Conservation (phyloP, 192 early-diverging fungal species). For the Nowakowskiella sp. region DNA sequence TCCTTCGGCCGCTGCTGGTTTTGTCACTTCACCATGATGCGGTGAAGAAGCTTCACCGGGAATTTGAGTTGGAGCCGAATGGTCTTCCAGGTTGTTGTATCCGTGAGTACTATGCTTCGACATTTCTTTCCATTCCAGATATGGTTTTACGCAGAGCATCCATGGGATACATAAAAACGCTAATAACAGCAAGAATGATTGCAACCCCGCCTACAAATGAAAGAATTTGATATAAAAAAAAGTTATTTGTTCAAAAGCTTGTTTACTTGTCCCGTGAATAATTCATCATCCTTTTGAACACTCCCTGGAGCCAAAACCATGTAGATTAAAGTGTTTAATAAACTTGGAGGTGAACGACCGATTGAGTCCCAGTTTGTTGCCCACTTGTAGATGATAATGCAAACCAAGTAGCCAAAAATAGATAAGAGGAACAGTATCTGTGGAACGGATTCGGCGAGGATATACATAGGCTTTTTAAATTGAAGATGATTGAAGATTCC, state of each 20-base stretch:
- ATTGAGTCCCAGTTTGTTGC: conserved; percentile 72
- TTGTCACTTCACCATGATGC: neutral
- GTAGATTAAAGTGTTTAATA: conserved; percentile 98
- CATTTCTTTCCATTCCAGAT: conserved; percentile 76
- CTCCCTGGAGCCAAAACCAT: conserved; percentile 94
- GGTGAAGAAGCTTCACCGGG: conserved; percentile 1
- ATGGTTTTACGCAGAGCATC: conserved; percentile 94
- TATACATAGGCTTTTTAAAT: conserved; percentile 72
- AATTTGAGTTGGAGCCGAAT: conserved; percentile 15
- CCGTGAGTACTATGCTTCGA: conserved; percentile 14
- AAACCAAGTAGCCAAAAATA: conserved; percentile 92
- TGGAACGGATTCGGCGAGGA: conserved; percentile 83
- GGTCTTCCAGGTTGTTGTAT: conserved; percentile 5
- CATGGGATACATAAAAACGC: conserved; percentile 90
- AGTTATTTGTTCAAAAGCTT: conserved; percentile 9
- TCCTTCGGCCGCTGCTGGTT: neutral
- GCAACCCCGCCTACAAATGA: conserved; percentile 47
- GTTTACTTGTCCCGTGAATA: conserved; percentile 79
- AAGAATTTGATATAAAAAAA: conserved; percentile 1
- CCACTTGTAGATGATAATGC: conserved; percentile 96
- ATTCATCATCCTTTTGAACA: conserved; percentile 54
- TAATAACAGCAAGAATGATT: conserved; percentile 69
- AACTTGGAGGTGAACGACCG: conserved; percentile 66
- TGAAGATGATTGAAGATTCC: conserved; percentile 85
- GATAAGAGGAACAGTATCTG: conserved; percentile 88